phyloP scores from a whole-genome alignment of 495 filamentous ascomycete genomes.

The Aspergillus carlsbadensis region DNA sequence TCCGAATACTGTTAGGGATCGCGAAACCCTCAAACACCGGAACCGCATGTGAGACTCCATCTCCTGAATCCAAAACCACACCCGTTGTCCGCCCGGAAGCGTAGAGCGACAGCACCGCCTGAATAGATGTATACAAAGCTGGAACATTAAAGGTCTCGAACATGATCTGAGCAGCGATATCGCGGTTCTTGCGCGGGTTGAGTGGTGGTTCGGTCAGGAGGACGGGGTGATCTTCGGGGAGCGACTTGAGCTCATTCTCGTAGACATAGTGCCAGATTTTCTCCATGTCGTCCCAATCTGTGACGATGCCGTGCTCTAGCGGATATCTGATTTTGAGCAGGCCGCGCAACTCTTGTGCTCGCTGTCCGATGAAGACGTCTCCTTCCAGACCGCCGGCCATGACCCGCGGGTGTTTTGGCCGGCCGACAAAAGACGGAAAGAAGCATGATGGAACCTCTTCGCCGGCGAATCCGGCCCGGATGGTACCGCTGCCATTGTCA shows the following conservation, averaged over 20 bases:
- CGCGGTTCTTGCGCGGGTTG: slow-evolving; percentile 93
- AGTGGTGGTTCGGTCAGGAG: slow-evolving; percentile 95
- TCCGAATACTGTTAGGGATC: slow-evolving; percentile 87
- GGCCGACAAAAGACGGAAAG: slow-evolving; percentile 97
- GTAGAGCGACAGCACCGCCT: slow-evolving; percentile 95
- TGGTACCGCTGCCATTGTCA: slow-evolving; percentile 98
- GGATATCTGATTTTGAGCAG: slow-evolving; percentile 94
- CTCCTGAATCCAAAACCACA: slow-evolving; percentile 91
- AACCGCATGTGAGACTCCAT: slow-evolving; percentile 96
- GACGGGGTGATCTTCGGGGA: slow-evolving; percentile 98
- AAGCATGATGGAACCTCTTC: slow-evolving; percentile 93
- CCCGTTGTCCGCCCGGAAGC: slow-evolving; percentile 95
- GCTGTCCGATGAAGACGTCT: slow-evolving; percentile 93
- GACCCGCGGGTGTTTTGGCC: slow-evolving; percentile 95
- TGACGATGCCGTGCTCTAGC: slow-evolving; percentile 96
- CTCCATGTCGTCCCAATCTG: slow-evolving; percentile 99
- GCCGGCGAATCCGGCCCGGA: slow-evolving; percentile 94
- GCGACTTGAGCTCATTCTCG: slow-evolving; percentile 82
- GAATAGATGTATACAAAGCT: slow-evolving; percentile 93
- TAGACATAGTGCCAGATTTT: slow-evolving; percentile 94
- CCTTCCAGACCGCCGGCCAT: slow-evolving; percentile 94
- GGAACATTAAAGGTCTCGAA: slow-evolving; percentile 99
- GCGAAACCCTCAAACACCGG: slow-evolving; percentile 98
- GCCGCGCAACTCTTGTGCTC: slow-evolving; percentile 88
- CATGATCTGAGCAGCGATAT: slow-evolving; percentile 94